Evolutionary conservation across 2,329 filamentous ascomycete species (phyloP).

Genomic region (Aspergillus terreus): DNA sequence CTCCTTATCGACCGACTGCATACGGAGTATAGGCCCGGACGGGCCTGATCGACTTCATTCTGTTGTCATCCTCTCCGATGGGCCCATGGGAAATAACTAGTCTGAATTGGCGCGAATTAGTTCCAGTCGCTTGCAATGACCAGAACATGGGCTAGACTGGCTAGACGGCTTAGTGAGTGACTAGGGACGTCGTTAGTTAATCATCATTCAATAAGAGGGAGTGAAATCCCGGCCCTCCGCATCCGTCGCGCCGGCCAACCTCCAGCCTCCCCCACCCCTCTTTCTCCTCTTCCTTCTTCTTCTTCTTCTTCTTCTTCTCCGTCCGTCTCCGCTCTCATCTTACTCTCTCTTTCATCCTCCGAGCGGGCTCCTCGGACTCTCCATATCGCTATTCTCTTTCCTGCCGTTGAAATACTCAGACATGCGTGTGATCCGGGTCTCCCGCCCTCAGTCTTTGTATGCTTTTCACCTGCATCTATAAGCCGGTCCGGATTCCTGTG

Average conservation of each 20-base stretch:
- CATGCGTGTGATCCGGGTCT: neutral
- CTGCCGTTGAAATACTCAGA: neutral
- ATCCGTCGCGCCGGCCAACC: constrained; percentile 2
- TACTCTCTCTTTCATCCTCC: neutral
- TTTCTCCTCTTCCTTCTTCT: neutral
- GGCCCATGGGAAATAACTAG: too few relatives aligned
- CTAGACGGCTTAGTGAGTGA: neutral
- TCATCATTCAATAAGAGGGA: neutral
- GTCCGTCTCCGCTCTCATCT: neutral
- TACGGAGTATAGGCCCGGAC: too few relatives aligned
- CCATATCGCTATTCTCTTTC: neutral
- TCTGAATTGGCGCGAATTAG: too few relatives aligned
- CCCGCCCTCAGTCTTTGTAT: neutral
- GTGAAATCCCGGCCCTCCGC: constrained; percentile 1
- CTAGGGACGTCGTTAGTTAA: neutral
- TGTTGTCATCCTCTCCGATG: too few relatives aligned
- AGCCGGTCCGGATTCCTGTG: too few relatives aligned
- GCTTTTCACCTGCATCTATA: neutral
- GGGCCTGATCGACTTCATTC: too few relatives aligned
- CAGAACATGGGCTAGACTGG: too few relatives aligned
- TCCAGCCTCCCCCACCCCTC: neutral
- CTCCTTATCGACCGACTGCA: too few relatives aligned
- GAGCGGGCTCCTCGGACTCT: neutral
- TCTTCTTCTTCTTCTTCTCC: neutral
- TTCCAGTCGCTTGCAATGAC: too few relatives aligned